phyloP scores from a whole-genome alignment of 371 early-diverging fungal species.

The Rhizopus microsporus region DNA sequence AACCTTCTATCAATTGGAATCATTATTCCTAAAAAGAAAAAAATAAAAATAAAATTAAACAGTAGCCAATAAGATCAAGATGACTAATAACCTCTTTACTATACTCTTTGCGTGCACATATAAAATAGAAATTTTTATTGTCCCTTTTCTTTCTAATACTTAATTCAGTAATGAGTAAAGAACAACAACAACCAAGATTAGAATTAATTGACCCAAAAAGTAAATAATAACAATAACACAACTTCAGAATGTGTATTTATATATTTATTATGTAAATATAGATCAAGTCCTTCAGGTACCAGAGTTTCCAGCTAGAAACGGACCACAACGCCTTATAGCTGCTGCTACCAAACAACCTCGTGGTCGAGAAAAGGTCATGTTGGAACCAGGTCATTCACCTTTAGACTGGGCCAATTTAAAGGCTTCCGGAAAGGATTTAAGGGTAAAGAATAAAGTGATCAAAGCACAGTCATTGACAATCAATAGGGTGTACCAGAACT shows the following conservation, averaged over 20 bases:
- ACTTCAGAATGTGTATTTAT: no score
- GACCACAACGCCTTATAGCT: conserved; percentile 52
- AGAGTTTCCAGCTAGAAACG: conserved; percentile 50
- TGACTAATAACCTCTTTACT: no score
- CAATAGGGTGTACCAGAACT: conserved; percentile 57
- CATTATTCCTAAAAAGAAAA: conserved; percentile 11
- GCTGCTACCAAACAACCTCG: conserved; percentile 53
- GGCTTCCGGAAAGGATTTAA: conserved; percentile 73
- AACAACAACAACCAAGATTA: no score
- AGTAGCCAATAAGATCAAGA: no score
- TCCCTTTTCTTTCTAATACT: no score
- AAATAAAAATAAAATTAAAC: not conserved
- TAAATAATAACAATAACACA: no score
- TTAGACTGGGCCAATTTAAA: conserved; percentile 92
- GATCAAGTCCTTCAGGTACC: conserved; percentile 41
- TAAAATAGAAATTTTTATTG: no score
- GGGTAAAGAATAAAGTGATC: conserved; percentile 42
- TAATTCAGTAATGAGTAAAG: no score
- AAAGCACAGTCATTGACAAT: not conserved
- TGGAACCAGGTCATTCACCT: conserved; percentile 90
- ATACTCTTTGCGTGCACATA: no score
- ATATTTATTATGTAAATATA: conserved; percentile 3
- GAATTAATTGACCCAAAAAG: no score
- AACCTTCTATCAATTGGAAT: conserved; percentile 33
- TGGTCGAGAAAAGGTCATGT: conserved; percentile 74